Percentiles rank a stretch among this genome's conserved stretches.
These are phyloP conservation scores for Bryum argenteum DNA, from an alignment of 225 moss, liverwort and hornwort species.

Conservation along the genomic window DNA sequence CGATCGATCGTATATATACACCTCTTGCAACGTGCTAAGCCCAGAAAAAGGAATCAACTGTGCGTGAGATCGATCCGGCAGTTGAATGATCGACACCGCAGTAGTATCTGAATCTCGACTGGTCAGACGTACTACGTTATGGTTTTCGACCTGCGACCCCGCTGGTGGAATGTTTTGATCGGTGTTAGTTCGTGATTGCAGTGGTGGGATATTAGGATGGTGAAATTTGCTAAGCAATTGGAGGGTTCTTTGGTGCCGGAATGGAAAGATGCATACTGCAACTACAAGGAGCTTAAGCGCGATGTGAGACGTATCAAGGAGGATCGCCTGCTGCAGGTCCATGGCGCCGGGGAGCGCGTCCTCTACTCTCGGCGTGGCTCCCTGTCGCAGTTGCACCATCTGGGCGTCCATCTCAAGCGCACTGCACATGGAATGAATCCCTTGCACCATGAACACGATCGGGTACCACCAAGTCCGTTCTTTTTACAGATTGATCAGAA, in stretches of 20 bases:
- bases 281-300: conserved; percentile 66
- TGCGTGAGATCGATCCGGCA: conserved; percentile 13
- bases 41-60: background rate
- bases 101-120: no score
- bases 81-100: background rate
- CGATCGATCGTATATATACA: background rate
- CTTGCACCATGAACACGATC: conserved; percentile 16
- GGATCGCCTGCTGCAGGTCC: conserved; percentile 36
- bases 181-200: background rate
- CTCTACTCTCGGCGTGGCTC: conserved; percentile 4
- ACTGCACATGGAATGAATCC: conserved; percentile 36
- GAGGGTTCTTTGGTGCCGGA: conserved; percentile 57
- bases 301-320: conserved; percentile 54
- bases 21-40: no score
- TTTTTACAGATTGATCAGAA: background rate
- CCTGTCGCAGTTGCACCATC: conserved; percentile 31
- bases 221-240: conserved; percentile 67
- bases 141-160: no score
- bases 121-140: no score
- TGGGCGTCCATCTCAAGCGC: conserved; percentile 40
- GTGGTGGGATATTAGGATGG: conserved; percentile 30
- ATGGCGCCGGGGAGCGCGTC: background rate
- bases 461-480: background rate
- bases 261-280: conserved; percentile 63
- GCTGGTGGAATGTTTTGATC: no score